Evolutionary conservation across 495 filamentous ascomycete genomes (phyloP), one percentile per base, ranked within the genome.

Genomic region (Daldinia decipiens): DNA sequence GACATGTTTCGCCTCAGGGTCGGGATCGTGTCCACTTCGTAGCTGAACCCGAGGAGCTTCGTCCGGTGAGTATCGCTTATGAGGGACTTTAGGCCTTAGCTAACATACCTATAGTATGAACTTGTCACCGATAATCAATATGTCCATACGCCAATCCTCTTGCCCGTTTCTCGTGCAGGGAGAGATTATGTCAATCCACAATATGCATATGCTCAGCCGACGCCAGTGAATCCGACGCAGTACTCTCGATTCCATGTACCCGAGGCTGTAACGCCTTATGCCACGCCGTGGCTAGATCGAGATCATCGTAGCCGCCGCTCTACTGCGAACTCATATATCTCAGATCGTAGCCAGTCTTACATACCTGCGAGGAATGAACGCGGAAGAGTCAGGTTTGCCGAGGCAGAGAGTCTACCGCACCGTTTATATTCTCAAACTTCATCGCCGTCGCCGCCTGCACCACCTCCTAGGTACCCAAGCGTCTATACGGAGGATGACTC

Each of bases 21-120:
- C 57, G 57, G n/a, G 57, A 45, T 24, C 56, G 40, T n/a, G 57
- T 54, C 8, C 51, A 53, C 32, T 65, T 65, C 34, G 57, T 71
- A n/a, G 47, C 43, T 9, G 62, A 62, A 34, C 68, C 62, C 4
- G 62, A 65, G 19, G 62, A 62, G 19, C 24, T 70, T 24, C 55
- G 50, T 54, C 47, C 47, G 3, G 67, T 70, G 21, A 39, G 67
- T 45, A 39, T 17, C 27, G 7, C 5, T 57, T 47, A 15, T 31
- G 4, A 53, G 24, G 27, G 3, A 13, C 9, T 39, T 58, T 19
- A 8, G 24, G 19, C n/a, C 59, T 45, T 27, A 31, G 59, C 59
- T 26, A 64, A 53, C 32, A 38, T 13, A 29, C 5, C 12, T 36
- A 39, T 59, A 69, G 67, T 63, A 69, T 52, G 67, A 69, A 2